Percentiles rank a stretch among this genome's conserved stretches.
phyloP scores from a whole-genome alignment of 2,329 filamentous ascomycete species.

The Chalara sp. region DNA sequence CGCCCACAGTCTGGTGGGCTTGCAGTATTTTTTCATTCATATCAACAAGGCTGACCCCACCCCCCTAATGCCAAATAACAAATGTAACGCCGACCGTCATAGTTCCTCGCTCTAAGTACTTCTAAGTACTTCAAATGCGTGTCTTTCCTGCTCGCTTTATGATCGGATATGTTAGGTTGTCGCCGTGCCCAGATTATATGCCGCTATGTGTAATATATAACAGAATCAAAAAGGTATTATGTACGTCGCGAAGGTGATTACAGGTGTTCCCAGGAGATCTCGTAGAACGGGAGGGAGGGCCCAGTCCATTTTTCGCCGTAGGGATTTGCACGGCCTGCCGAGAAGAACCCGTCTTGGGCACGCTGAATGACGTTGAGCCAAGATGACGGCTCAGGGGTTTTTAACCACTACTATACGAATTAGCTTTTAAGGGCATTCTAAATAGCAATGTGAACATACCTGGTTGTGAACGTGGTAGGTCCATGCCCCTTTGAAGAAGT shows the following conservation, averaged over 20 bases:
- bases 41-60: too few relatives aligned
- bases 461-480: conserved; percentile 53
- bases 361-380: conserved; percentile 47
- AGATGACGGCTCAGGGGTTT: conserved; percentile 47
- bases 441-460: conserved; percentile 27
- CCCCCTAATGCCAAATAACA: too few relatives aligned
- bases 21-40: too few relatives aligned
- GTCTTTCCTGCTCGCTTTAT: too few relatives aligned
- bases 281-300: conserved; percentile 39
- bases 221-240: background rate
- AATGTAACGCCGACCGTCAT: too few relatives aligned
- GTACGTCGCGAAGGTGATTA: conserved; percentile 21
- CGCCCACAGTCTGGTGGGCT: too few relatives aligned
- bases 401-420: conserved; percentile 37
- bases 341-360: conserved; percentile 48
- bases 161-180: too few relatives aligned
- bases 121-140: too few relatives aligned
- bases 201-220: too few relatives aligned
- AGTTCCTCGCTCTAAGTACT: too few relatives aligned
- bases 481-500: conserved; percentile 50
- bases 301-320: conserved; percentile 49
- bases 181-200: too few relatives aligned
- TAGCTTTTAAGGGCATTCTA: too few relatives aligned
- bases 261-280: conserved; percentile 42
- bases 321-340: conserved; percentile 38